Conservation (phyloP, 164 flowering plant genomes). For the Stephania yunnanensis region DNA sequence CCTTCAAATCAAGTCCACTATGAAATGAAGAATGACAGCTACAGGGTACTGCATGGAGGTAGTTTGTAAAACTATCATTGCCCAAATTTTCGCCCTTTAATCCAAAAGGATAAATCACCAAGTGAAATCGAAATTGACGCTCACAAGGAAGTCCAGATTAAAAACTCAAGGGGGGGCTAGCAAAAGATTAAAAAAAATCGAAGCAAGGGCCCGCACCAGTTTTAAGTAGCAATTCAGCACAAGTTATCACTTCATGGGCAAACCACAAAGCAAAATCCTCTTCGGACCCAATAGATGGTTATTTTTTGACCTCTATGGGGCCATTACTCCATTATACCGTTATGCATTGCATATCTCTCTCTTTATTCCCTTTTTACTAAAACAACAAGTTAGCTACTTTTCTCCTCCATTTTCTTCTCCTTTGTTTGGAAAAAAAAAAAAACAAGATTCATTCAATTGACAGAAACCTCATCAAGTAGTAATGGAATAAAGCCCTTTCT, state of each 20-base stretch:
- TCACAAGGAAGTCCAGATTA: neutral
- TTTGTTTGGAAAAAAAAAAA: neutral
- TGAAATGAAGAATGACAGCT: neutral
- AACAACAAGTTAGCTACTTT: neutral
- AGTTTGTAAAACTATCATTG: neutral
- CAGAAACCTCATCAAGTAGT: neutral
- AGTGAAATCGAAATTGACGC: neutral
- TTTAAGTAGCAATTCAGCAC: neutral
- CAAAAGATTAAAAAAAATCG: neutral
- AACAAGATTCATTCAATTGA: neutral
- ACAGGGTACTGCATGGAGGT: neutral
- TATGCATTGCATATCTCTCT: neutral
- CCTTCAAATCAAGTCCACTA: neutral
- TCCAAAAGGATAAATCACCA: neutral
- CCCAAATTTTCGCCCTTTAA: neutral
- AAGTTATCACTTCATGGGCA: neutral
- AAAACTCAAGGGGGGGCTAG: neutral
- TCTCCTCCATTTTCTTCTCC: neutral
- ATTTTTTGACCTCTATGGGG: neutral
- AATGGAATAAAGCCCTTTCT: no score
- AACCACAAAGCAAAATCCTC: neutral
- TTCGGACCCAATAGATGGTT: neutral
- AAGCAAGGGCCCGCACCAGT: neutral
- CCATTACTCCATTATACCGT: neutral
- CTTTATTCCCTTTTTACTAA: neutral